Base-by-base conservation (phyloP, 2,329 filamentous ascomycete species). In the Colletotrichum sublineola region DNA sequence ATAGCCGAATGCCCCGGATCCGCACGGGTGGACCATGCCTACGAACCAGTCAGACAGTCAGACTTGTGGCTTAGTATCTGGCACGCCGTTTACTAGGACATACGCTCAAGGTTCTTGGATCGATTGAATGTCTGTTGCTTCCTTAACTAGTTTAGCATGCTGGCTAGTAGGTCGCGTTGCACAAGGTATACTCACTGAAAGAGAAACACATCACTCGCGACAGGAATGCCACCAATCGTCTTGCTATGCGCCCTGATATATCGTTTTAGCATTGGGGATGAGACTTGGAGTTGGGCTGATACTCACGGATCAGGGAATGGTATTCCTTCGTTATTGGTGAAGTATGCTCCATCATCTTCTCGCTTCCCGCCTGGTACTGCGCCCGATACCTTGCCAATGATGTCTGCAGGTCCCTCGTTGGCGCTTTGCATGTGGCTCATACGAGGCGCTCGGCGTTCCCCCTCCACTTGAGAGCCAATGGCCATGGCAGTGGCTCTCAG, bases 91-190 rank as follows among this genome's bases (percentile, higher is more conserved):
- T 36, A 63, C 70, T 64, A 18, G 3, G 4, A 55, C 29, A 14
- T 69, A 79, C 83, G 79, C 74, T 86, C 85, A 4, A 88, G 81
- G 52, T 82, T 84, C 79, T 87, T 87, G n/a, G 84, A 86, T n/a
- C 86, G 81, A 73, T 88, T 88, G 81, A 88, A 88, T 24, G 83
- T 82, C 78, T 88, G 86, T 78, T 88, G 86, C 78, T 88, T 88
- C 53, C 71, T 77, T 29, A 15, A 33, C 24, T 36, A 11, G 31
- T 3, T 36, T 11, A 36, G 11, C 11, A 20, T 7, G 2, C 48
- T 42, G 18, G 8, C 4, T 9, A 11, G 15, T 18, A 55, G 29
- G 31, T 3, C 52, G 2, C 5, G 15, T 5, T 36, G 5, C 44
- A 63, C 8, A 62, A 46, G 8, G 15, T 11, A 5, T 20, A 8